Conservation (phyloP, 495 filamentous ascomycete species). For the Cairneyella variabilis region DNA sequence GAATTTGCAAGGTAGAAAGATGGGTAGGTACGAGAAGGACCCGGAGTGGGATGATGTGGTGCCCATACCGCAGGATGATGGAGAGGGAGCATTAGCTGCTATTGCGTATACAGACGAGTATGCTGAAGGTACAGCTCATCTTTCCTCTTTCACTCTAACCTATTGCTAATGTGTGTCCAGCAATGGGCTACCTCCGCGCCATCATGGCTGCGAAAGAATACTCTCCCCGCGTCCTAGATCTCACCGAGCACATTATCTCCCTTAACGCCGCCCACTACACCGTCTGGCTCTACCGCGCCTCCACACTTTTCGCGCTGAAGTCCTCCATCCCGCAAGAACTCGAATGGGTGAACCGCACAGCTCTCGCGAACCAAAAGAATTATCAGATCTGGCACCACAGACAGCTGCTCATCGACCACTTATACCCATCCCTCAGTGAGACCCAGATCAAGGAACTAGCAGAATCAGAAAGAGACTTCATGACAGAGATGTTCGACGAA, state of each 20-base stretch:
- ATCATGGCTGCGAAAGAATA: constrained; percentile 88
- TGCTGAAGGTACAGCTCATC: constrained; percentile 63
- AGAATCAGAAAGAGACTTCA: constrained; percentile 64
- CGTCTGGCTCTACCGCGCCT: constrained; percentile 92
- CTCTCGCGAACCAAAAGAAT: constrained; percentile 85
- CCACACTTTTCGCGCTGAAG: constrained; percentile 63
- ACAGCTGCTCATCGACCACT: constrained; percentile 71
- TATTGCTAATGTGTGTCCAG: constrained; percentile 26
- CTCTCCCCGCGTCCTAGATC: constrained; percentile 68
- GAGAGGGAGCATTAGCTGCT: constrained; percentile 71
- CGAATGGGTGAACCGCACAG: constrained; percentile 77
- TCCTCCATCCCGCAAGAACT: constrained; percentile 69
- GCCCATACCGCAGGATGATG: constrained; percentile 83
- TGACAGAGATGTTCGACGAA: constrained; percentile 72
- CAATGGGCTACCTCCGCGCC: constrained; percentile 79
- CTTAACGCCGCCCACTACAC: constrained; percentile 98
- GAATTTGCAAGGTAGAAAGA: constrained; percentile 37
- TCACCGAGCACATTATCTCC: constrained; percentile 83
- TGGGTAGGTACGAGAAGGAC: constrained; percentile 56
- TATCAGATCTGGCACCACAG: constrained; percentile 99
- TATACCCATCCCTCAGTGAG: constrained; percentile 47
- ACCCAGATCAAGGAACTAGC: constrained; percentile 31
- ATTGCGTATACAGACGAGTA: constrained; percentile 89
- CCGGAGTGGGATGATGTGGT: constrained; percentile 79
- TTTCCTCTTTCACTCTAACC: neutral